Evolutionary conservation across 164 flowering plant species (phyloP), one percentile per base, ranked within the genome.

Genomic region (Dillenia suffruticosa): DNA sequence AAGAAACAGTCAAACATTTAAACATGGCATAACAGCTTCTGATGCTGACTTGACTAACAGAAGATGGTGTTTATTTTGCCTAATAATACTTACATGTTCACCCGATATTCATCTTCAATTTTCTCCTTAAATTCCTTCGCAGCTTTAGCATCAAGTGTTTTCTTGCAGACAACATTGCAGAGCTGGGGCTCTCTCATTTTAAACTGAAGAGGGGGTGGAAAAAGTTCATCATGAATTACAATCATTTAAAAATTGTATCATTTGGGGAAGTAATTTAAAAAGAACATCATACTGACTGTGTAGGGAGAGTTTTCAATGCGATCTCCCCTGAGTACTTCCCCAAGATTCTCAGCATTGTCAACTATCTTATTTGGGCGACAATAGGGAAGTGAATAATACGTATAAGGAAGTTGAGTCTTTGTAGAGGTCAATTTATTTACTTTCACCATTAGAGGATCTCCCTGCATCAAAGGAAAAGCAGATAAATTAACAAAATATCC

Each of bases 301-400:
- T 75, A 92, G 24, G 88, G 83, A 61, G 96, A 90, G 72, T 92
- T 92, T 68, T 92, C 97, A 75, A 92, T 92, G 17, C 97, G 93
- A 78, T 92, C 98, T 51, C 98, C 98, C 43, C 97, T 93, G 70
- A 92, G 98, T 66, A 92, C 92, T 79, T 90, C 98, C 24, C 96
- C 98, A 73, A 92, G 98, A 84, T 92, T 92, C 71, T 88, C 96
- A 10, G 96, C 88, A 79, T 79, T 92, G 77, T 92, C 98, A 56
- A 85, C 70, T 46, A 88, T 84, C 2, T 61, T 45, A 1, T 79
- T 56, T 50, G 97, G 98, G 24, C 43, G 74, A 65, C 97, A 90
- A 53, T 74, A 90, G 19, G 85, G 92, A 44, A 92, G 83, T 53
- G 98, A 84, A 71, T 92, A 92, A 76, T 81, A 90, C 13, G 96